These are phyloP conservation scores for Cordia subcordata DNA, from an alignment of 257 asterid genomes.

Conservation along the genomic window DNA sequence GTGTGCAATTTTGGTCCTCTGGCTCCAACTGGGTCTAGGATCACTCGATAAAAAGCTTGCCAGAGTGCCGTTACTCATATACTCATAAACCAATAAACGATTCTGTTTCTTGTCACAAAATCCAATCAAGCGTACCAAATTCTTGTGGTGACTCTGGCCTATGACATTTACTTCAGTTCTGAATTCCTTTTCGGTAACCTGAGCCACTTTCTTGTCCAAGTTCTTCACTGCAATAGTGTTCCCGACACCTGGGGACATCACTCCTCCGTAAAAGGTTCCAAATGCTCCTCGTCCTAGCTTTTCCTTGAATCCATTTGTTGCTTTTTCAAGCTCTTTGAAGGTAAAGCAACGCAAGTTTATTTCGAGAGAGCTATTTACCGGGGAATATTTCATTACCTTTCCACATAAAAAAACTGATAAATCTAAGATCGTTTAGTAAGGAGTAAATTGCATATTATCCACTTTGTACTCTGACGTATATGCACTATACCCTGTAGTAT, in stretches of 20 bases:
- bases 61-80: conserved; percentile 29
- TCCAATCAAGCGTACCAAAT: conserved; percentile 29
- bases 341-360: conserved; percentile 15
- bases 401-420: too few species aligned
- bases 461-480: too few species aligned
- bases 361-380: background rate
- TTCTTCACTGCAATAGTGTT: conserved; percentile 24
- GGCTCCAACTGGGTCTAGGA: conserved; percentile 21
- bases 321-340: conserved; percentile 18
- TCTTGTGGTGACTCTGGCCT: conserved; percentile 37
- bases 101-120: conserved; percentile 22
- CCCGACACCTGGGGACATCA: background rate
- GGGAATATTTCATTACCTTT: background rate
- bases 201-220: conserved; percentile 15
- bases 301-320: conserved; percentile 24
- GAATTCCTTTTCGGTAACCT: conserved; percentile 27
- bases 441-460: too few species aligned
- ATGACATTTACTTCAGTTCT: conserved; percentile 32
- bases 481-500: too few species aligned
- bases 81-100: conserved; percentile 32
- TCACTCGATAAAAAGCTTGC: conserved; percentile 19
- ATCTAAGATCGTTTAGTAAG: too few species aligned
- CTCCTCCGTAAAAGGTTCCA: conserved; percentile 25
- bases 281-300: conserved; percentile 31
- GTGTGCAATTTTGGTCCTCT: conserved; percentile 23